Base-by-base conservation (phyloP, 2,329 filamentous ascomycete genomes). In the Elsinoe australis region DNA sequence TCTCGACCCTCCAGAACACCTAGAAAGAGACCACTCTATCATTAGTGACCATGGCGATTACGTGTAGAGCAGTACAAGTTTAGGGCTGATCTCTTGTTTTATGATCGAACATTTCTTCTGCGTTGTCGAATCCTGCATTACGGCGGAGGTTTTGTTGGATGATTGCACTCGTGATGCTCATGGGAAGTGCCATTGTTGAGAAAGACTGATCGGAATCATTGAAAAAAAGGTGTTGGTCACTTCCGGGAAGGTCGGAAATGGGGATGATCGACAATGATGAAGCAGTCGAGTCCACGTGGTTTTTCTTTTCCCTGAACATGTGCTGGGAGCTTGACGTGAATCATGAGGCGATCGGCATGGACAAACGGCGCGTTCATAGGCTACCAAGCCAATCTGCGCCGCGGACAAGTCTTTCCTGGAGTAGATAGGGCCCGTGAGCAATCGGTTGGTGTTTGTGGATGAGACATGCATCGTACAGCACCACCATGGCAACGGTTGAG, bases 261-360 rank as follows among this genome's bases (percentile, higher is more conserved):
- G 26, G 26, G 36, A 41, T 41, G 36, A 41, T 41, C 36, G 36
- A 21, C 21, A 22, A 28, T 26, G 19, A 26, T 41, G 36, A 41
- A 41, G 36, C 36, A 41, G 21, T 24, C 36, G 36, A 15, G 14
- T 41, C 36, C 36, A 41, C 36, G 36, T 41, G 36, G 36, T 41
- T 28, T 41, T 14, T 24, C 28, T 41, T 38, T 41, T 8, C 21
- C 17, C 21, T n/a, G 15, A 12, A 22, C 36, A 41, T 26, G 8
- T 41, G 14, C 36, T 24, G 28, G 36, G 36, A 41, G 36, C 36
- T 41, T 41, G 21, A 41, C 36, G 26, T 41, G 36, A 18, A 26
- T 14, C 18, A 26, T 41, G n/a, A 28, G 36, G 22, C 21, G 36
- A 41, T 41, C 22, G 21, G 36, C 36, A 14, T 14, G 21, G 36